Conservation (phyloP, 2,329 filamentous ascomycete species). For the Gyromitra esculenta region DNA sequence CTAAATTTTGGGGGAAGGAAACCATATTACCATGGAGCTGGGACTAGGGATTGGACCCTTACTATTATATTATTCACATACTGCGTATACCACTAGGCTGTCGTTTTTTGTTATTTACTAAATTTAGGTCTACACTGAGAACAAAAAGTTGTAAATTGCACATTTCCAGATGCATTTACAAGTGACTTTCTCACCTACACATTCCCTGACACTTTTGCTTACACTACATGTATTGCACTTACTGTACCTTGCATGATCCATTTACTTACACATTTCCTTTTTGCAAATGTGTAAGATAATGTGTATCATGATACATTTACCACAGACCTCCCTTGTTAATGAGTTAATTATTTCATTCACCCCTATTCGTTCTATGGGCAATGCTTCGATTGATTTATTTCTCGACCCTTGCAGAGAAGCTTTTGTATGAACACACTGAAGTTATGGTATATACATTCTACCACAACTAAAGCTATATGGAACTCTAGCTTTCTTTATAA, state of each 20-base stretch:
- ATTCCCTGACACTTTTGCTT: not conserved
- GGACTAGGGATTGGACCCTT: not conserved
- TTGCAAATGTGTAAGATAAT: not conserved
- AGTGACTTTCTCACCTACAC: not conserved
- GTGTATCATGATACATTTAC: constrained; percentile 5
- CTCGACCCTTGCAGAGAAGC: not conserved
- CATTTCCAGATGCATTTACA: not conserved
- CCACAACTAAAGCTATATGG: not conserved
- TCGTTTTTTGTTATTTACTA: not conserved
- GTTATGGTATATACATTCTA: not conserved
- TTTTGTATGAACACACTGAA: not conserved
- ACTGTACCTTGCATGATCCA: not conserved
- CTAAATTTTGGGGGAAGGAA: not conserved
- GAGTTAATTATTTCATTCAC: not conserved
- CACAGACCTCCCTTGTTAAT: not conserved
- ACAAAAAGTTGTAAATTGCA: not conserved
- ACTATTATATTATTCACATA: not conserved
- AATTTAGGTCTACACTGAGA: not conserved
- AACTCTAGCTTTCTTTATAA: not conserved
- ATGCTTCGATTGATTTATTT: not conserved
- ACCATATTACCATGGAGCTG: not conserved
- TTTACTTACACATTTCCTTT: not conserved
- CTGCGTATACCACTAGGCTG: not conserved
- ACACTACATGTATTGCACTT: no score
- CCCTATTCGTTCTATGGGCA: not conserved